Conservation (phyloP, 805 yeast species). For the Schizosaccharomyces pombe region DNA sequence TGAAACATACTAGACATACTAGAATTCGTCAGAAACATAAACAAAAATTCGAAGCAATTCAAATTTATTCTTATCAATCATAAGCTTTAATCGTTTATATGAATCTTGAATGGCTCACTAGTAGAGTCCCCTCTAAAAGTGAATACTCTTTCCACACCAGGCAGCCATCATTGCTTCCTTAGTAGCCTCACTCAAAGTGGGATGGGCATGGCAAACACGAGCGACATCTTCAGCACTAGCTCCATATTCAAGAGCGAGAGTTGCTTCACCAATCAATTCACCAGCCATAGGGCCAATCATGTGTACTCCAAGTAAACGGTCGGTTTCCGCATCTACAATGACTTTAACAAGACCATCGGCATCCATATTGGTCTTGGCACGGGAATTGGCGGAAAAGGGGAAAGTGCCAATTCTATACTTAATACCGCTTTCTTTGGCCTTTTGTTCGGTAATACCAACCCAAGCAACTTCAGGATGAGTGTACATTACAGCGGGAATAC, state of each 20-base stretch:
- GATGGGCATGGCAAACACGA: slow-evolving; percentile 96
- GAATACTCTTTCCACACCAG: slow-evolving; percentile 1
- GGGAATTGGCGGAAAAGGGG: slow-evolving; percentile 96
- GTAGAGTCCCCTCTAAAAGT: background rate
- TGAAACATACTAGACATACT: too few relatives aligned
- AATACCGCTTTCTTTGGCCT: slow-evolving; percentile 77
- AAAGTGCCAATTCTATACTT: slow-evolving; percentile 86
- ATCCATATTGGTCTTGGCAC: slow-evolving; percentile 95
- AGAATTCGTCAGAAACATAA: too few relatives aligned
- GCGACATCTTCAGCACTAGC: slow-evolving; percentile 95
- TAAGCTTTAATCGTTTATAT: too few relatives aligned
- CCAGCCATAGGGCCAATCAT: slow-evolving; percentile 97
- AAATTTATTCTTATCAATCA: too few relatives aligned
- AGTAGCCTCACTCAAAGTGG: slow-evolving; percentile 91
- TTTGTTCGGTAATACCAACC: slow-evolving; percentile 93
- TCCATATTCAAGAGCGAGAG: slow-evolving; percentile 93
- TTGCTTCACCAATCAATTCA: slow-evolving; percentile 98
- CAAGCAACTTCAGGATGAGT: slow-evolving; percentile 98
- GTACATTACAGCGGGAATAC: slow-evolving; percentile 96
- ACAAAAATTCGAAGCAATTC: too few relatives aligned
- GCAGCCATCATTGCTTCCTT: slow-evolving; percentile 93
- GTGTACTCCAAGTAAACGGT: slow-evolving; percentile 87
- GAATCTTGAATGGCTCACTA: background rate
- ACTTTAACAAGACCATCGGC: slow-evolving; percentile 95
- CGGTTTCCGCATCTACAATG: slow-evolving; percentile 88